Evolutionary conservation across 345 rosid genomes (phyloP), one percentile per base, ranked within the genome.

Genomic region (Linum trigynum): DNA sequence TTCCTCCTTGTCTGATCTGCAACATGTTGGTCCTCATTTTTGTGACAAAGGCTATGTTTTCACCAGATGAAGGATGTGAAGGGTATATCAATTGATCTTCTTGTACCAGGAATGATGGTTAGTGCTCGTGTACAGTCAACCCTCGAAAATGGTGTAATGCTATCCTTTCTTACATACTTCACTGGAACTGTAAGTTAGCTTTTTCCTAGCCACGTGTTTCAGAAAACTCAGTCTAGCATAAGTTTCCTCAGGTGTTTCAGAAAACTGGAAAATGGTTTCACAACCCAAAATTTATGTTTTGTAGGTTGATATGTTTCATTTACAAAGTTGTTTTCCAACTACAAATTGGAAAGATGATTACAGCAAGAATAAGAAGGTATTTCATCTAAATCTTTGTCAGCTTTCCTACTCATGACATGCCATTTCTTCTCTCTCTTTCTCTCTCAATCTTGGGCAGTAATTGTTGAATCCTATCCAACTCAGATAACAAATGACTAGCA

Each of bases 81-180:
- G 77, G 96, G 99, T 62, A 80, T 94, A 71, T 90, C 96, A 59
- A 84, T 94, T 74, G 99, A 94, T 80, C 90, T 86, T 80, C 96
- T 94, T 60, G 67, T 79, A 67, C 99, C 99, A 59, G 99, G 99
- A 74, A 86, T 88, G 97, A 78, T 94, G 97, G 86, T 94, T 71
- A 88, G 80, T 76, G 86, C 95, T 59, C 85, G 85, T 36, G 95
- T 94, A 59, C 84, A 81, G 76, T 85, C 99, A 16, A 87, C 88
- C 57, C 90, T 94, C 65, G 90, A 88, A 78, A 88, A 90, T 80
- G 99, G 99, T 72, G 77, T 94, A 65, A 69, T 94, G 84, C 77
- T 94, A 57, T 82, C 90, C 38, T 94, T 94, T 74, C 95, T 90
- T 38, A 88, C 91, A 32, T 90, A 88, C 78, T 94, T 90, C 65